phyloP scores from a whole-genome alignment of 768 basidiomycete species.

The Psilocybe sp. region DNA sequence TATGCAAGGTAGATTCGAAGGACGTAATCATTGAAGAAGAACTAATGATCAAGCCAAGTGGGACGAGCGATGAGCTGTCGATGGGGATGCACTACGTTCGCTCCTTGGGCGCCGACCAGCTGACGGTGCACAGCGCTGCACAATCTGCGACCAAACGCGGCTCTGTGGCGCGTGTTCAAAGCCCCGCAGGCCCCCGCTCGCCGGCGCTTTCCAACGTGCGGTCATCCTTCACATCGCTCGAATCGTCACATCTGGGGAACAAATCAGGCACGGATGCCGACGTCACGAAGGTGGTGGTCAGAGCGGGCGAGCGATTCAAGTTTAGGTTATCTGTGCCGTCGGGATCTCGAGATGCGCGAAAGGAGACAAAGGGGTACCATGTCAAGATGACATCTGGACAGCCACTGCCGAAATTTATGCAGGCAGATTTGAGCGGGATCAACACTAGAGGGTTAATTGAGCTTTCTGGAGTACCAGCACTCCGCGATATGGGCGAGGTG shows the following conservation, averaged over 20 bases:
- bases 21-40: conserved; percentile 27
- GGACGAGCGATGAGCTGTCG: conserved; percentile 60
- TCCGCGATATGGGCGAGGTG: conserved; percentile 50
- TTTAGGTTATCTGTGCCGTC: conserved; percentile 47
- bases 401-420: conserved; percentile 54
- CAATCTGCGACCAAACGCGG: too few species aligned
- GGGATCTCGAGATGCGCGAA: conserved; percentile 5
- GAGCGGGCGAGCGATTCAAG: conserved; percentile 57
- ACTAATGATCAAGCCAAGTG: conserved; percentile 29
- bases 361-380: conserved; percentile 35
- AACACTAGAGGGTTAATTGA: conserved; percentile 50
- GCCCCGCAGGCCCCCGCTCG: conserved; percentile 23
- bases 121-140: conserved; percentile 16
- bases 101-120: conserved; percentile 57
- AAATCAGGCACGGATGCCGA: conserved; percentile 24
- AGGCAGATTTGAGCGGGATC: conserved; percentile 44
- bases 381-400: conserved; percentile 50
- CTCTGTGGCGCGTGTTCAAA: too few species aligned
- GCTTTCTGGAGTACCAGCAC: conserved; percentile 50
- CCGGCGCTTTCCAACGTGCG: conserved; percentile 35
- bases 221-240: conserved; percentile 65
- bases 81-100: conserved; percentile 72
- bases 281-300: conserved; percentile 45
- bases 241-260: conserved; percentile 51
- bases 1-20: conserved; percentile 31